Percentiles rank a stretch among this genome's conserved stretches.
phyloP scores from a whole-genome alignment of 345 rosid species.

The Populus simonii region DNA sequence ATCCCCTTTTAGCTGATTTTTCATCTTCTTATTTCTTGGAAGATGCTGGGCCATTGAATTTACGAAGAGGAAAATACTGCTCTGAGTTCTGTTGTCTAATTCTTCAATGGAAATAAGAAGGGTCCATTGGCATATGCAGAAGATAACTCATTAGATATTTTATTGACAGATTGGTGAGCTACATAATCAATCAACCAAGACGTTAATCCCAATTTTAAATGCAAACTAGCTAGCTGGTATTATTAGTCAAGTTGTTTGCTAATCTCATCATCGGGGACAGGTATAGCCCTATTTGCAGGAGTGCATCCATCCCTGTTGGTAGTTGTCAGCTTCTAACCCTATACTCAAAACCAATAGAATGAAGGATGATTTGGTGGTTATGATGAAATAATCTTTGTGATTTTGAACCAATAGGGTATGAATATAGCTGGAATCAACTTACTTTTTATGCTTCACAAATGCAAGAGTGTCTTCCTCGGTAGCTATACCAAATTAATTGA shows the following conservation, averaged over 20 bases:
- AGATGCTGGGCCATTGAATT: too few relatives aligned
- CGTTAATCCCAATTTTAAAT: too few relatives aligned
- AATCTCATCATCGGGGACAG: background rate
- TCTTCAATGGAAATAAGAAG: too few relatives aligned
- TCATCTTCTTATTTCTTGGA: too few relatives aligned
- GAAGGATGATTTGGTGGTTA: background rate
- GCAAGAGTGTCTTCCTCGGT: background rate
- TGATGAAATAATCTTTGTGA: background rate
- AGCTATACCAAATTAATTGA: background rate
- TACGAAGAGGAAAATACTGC: too few relatives aligned
- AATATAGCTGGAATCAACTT: conserved; percentile 9
- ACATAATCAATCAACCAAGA: too few relatives aligned
- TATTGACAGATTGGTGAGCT: too few relatives aligned
- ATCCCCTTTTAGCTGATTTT: too few relatives aligned
- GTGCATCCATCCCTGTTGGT: background rate
- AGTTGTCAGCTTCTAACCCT: background rate
- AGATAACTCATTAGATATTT: too few relatives aligned
- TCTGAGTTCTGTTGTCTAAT: too few relatives aligned
- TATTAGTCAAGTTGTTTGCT: background rate
- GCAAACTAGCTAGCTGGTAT: too few relatives aligned
- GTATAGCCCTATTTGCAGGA: background rate
- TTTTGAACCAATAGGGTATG: background rate
- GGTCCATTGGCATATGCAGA: too few relatives aligned
- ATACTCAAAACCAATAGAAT: conserved; percentile 1
- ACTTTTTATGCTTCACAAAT: background rate